Evolutionary conservation across 129 eudicot species (phyloP).

Genomic region (Rutidosis leptorrhynchoides): DNA sequence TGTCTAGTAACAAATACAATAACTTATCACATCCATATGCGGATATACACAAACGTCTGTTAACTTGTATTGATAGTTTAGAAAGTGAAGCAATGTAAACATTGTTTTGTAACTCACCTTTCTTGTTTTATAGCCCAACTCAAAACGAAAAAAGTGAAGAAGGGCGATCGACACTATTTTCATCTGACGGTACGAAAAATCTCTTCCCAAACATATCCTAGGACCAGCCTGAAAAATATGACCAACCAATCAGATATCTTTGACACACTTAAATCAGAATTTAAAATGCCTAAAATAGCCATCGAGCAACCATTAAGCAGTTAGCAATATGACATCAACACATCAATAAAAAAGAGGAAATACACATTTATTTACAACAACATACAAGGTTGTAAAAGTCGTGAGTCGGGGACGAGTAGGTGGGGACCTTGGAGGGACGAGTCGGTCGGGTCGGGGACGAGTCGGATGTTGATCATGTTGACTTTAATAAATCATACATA

Average conservation of each 20-base stretch:
- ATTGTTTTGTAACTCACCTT: slow-evolving; percentile 53
- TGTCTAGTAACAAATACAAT: too few relatives aligned
- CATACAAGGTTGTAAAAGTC: too few relatives aligned
- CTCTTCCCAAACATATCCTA: slow-evolving; percentile 54
- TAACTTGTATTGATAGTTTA: too few relatives aligned
- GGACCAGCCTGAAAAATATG: slow-evolving; percentile 14
- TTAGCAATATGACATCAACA: background rate
- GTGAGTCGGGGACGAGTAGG: too few relatives aligned
- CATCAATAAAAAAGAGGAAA: background rate
- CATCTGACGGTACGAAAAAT: slow-evolving; percentile 80
- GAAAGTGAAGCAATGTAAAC: slow-evolving; percentile 79
- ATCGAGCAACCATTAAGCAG: background rate
- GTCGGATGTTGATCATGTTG: too few relatives aligned
- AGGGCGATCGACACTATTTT: slow-evolving; percentile 58
- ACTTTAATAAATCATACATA: too few relatives aligned
- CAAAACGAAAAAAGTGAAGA: slow-evolving; percentile 46
- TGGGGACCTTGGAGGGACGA: too few relatives aligned
- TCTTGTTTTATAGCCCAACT: slow-evolving; percentile 35
- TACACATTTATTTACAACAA: background rate
- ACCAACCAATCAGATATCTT: background rate
- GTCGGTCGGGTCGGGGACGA: too few relatives aligned
- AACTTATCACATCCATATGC: too few relatives aligned
- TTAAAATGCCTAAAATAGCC: background rate
- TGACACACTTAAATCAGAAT: background rate
- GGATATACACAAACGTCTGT: too few relatives aligned